Base-by-base conservation (phyloP, 768 basidiomycete genomes). In the Cystobasidiopsis lactophilus region DNA sequence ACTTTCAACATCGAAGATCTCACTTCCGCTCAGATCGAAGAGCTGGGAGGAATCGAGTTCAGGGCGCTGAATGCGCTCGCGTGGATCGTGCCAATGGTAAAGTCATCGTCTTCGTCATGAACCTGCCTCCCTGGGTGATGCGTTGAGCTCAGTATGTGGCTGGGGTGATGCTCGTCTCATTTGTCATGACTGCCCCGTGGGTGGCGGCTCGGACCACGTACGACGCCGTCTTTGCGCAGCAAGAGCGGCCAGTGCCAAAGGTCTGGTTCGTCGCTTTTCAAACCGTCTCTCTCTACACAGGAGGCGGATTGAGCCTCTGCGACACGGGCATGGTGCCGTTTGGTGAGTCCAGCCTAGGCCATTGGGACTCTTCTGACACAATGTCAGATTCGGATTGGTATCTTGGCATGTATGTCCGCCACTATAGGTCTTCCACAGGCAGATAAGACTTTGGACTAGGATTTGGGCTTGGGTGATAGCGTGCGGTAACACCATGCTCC, bases 21-120 rank as follows among this genome's bases (percentile, higher is more conserved):
- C 51, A 82, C 78, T 0, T 72, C 74, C 21, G 83, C 85, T 45
- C 82, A 95, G 62, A 69, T 83, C 59, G 86, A 93, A 58, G 85
- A 93, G 65, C 68, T 96, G 3, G 88, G 88, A 2, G 89, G 91
- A n/a, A 80, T 93, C 7, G 91, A 98, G 65, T 96, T 82, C 63
- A 74, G 85, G 11, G 58, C 45, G 27, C 18, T 61, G 21, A 14
- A 52, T 53, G 1, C 38, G 5, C n/a, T 31, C 44, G 27, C 46
- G 11, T 47, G n/a, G 40, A 38, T 50, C n/a, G 11, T 50, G 16
- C 26, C 30, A 16, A 13, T n/a, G 7, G 10, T 19, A 19, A 39
- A 19, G 13, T 39, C 38, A 19, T 19, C 38, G 13, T 13, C 13
- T 39, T 13, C 38, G 13, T 39, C 19, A 13, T 39, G 38, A 39